Conservation (phyloP, 148 eudicot species). For the Rhododendron ferrugineum region DNA sequence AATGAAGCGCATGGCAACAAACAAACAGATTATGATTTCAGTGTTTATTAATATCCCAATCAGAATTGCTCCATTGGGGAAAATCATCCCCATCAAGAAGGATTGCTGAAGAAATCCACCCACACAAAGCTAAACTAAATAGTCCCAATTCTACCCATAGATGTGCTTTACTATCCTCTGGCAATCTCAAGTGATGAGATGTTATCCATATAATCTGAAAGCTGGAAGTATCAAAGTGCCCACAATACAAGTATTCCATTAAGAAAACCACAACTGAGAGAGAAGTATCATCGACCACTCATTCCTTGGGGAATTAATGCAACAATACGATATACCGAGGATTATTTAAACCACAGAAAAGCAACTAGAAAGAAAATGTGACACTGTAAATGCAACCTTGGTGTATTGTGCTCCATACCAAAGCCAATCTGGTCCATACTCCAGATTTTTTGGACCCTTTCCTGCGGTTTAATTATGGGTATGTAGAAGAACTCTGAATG, state of each 20-base stretch:
- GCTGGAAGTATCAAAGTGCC: not conserved
- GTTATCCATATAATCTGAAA: not conserved
- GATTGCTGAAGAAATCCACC: not conserved
- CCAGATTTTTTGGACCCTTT: not conserved
- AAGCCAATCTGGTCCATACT: not conserved
- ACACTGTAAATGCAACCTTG: not conserved
- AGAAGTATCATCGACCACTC: not conserved
- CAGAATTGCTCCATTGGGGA: not conserved
- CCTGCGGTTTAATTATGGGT: not conserved
- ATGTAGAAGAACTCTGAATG: not conserved
- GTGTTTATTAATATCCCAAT: not conserved
- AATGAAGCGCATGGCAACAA: slow-evolving; percentile 14
- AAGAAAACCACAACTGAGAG: not conserved
- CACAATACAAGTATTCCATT: not conserved
- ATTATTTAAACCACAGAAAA: not conserved
- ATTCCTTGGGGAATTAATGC: not conserved
- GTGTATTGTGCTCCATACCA: not conserved
- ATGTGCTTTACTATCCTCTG: not conserved
- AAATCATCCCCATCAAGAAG: not conserved
- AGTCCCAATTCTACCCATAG: not conserved
- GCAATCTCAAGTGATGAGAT: not conserved
- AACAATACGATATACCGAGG: not conserved
- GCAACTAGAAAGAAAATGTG: not conserved
- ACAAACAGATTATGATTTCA: not conserved
- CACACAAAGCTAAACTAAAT: not conserved